Percentiles rank a stretch among this genome's conserved stretches.
phyloP scores from a whole-genome alignment of 768 basidiomycete genomes.

The Psilocybe azurescens region DNA sequence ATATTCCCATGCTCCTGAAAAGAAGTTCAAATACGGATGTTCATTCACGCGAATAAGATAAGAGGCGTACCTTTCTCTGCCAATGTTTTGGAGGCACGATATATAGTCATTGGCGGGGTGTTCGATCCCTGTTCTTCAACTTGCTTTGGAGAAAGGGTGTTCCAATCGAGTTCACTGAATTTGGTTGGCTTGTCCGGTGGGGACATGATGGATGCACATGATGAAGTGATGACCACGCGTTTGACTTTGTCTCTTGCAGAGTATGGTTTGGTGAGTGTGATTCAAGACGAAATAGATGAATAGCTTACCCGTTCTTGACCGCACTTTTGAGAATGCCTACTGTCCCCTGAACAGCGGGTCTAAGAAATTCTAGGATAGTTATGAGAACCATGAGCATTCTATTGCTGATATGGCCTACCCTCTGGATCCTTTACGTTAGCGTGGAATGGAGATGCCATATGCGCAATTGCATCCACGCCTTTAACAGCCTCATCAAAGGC shows the following conservation, averaged over 20 bases:
- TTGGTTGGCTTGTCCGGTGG: conserved; percentile 28
- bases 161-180: conserved; percentile 67
- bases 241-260: conserved; percentile 50
- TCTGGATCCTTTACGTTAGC: conserved; percentile 49
- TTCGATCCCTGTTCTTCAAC: conserved; percentile 49
- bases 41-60: not conserved
- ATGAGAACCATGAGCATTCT: too few relatives aligned
- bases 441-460: conserved; percentile 70
- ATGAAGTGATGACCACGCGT: conserved; percentile 74
- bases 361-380: conserved; percentile 54
- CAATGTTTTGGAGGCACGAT: conserved; percentile 67
- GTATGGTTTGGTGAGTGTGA: not conserved
- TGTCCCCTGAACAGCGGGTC: conserved; percentile 80
- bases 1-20: conserved; percentile 46
- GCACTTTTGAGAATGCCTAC: conserved; percentile 66
- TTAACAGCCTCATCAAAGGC: conserved; percentile 84
- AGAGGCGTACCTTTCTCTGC: conserved; percentile 58
- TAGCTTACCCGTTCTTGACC: conserved; percentile 53
- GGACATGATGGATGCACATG: conserved; percentile 52
- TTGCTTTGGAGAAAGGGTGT: conserved; percentile 49
- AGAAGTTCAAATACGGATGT: not conserved
- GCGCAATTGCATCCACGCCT: conserved; percentile 74
- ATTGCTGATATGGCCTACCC: conserved; percentile 21
- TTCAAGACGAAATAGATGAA: not conserved
- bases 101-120: conserved; percentile 39